These are phyloP conservation scores for Trypanosoma melophagium DNA, from an alignment of 208 protist species.

Conservation along the genomic window DNA sequence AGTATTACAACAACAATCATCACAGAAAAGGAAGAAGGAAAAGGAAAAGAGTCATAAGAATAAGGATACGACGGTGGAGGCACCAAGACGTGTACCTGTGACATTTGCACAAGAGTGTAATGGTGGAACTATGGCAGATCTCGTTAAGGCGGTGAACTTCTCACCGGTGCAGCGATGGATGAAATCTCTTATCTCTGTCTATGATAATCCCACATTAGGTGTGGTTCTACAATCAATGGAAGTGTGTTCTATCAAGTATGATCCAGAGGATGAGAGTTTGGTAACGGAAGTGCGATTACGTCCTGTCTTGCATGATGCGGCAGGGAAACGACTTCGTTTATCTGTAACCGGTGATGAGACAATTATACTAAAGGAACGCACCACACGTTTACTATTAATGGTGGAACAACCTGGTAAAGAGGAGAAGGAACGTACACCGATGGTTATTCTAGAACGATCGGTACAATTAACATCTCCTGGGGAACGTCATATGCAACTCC, in stretches of 20 bases:
- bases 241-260: slow-evolving; percentile 61
- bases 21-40: no score
- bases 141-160: slow-evolving; percentile 84
- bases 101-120: slow-evolving; percentile 57
- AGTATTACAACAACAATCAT: no score
- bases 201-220: slow-evolving; percentile 23
- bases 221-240: slow-evolving; percentile 50
- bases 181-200: slow-evolving; percentile 31
- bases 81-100: slow-evolving; percentile 60
- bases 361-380: slow-evolving; percentile 58
- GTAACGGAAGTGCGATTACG: slow-evolving; percentile 65
- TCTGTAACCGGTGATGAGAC: slow-evolving; percentile 40
- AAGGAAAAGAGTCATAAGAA: no score
- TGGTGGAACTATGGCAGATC: slow-evolving; percentile 65
- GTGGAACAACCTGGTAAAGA: slow-evolving; percentile 31
- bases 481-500: slow-evolving; percentile 39
- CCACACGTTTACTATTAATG: slow-evolving; percentile 66
- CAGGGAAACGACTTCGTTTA: slow-evolving; percentile 40
- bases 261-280: slow-evolving; percentile 25
- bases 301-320: slow-evolving; percentile 46
- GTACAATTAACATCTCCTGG: slow-evolving; percentile 42
- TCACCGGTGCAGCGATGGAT: slow-evolving; percentile 69
- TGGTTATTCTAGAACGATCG: slow-evolving; percentile 66
- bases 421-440: neutral
- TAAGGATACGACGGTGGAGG: neutral